Percentiles rank a stretch among this genome's conserved stretches.
phyloP scores from a whole-genome alignment of 139 green algal species.

The Volvox reticuliferus region DNA sequence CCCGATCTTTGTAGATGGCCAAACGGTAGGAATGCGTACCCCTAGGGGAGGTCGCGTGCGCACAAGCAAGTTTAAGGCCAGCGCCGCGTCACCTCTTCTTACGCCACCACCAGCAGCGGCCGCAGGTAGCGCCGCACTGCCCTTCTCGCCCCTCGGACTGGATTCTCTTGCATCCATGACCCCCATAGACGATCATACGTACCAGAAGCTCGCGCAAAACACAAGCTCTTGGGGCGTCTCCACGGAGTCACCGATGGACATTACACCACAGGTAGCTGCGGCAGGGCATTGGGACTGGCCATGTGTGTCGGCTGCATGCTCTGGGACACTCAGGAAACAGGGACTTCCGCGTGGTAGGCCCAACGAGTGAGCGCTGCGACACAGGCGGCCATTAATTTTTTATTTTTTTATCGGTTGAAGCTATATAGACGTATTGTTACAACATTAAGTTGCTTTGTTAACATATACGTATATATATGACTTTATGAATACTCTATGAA shows the following conservation, averaged over 20 bases:
- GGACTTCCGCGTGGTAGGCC: too few relatives aligned
- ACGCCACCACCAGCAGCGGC: neutral
- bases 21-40: constrained; percentile 8
- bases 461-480: too few relatives aligned
- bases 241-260: constrained; percentile 37
- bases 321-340: too few relatives aligned
- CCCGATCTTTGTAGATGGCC: neutral
- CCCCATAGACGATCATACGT: constrained; percentile 25
- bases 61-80: neutral
- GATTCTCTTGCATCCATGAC: neutral
- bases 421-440: too few relatives aligned
- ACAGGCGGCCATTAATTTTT: too few relatives aligned
- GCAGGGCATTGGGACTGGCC: too few relatives aligned
- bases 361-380: too few relatives aligned
- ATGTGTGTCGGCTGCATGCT: too few relatives aligned
- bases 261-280: constrained; percentile 31
- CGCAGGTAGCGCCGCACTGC: neutral
- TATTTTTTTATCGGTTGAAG: too few relatives aligned
- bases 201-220: neutral
- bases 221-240: neutral
- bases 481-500: too few relatives aligned
- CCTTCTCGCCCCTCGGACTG: constrained; percentile 20
- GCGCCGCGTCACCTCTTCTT: neutral
- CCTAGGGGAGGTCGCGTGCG: neutral
- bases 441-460: too few relatives aligned